Evolutionary conservation across 2,329 filamentous ascomycete species (phyloP).

Genomic region (Xylariaceae sp.): DNA sequence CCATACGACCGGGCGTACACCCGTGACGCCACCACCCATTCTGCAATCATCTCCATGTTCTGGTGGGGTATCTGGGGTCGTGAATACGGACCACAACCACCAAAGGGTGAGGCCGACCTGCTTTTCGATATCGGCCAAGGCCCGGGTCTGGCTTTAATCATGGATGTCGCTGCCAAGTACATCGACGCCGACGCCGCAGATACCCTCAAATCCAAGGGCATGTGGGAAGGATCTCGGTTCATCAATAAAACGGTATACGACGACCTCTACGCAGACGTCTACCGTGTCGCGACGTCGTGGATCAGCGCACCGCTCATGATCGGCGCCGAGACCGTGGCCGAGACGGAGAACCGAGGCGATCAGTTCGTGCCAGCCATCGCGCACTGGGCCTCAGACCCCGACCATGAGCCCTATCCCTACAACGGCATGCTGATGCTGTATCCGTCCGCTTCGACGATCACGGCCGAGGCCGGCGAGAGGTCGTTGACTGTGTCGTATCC

Average conservation of each 20-base stretch:
- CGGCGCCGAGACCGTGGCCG: constrained; percentile 33
- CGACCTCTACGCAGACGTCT: constrained; percentile 25
- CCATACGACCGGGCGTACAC: constrained; percentile 35
- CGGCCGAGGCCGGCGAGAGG: constrained; percentile 32
- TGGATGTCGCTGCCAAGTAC: constrained; percentile 24
- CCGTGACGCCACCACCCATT: constrained; percentile 35
- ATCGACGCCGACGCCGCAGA: constrained; percentile 19
- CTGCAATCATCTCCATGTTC: constrained; percentile 35
- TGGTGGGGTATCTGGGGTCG: constrained; percentile 40
- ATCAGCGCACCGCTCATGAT: constrained; percentile 39
- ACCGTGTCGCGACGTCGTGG: constrained; percentile 35
- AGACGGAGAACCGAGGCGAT: constrained; percentile 32
- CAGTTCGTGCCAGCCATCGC: constrained; percentile 42
- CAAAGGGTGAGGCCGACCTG: constrained; percentile 35
- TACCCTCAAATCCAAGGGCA: constrained; percentile 26
- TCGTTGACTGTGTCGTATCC: constrained; percentile 33
- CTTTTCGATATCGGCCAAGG: constrained; percentile 37
- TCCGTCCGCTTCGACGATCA: constrained; percentile 38
- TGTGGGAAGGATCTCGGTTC: constrained; percentile 30
- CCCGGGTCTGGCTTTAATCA: constrained; percentile 33
- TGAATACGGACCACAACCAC: constrained; percentile 23
- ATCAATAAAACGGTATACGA: constrained; percentile 33
- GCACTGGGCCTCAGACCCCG: constrained; percentile 39
- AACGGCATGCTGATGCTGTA: constrained; percentile 36
- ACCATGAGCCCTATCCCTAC: constrained; percentile 35